Conservation (phyloP, 805 yeast species). For the Suhomyces faveliae region DNA sequence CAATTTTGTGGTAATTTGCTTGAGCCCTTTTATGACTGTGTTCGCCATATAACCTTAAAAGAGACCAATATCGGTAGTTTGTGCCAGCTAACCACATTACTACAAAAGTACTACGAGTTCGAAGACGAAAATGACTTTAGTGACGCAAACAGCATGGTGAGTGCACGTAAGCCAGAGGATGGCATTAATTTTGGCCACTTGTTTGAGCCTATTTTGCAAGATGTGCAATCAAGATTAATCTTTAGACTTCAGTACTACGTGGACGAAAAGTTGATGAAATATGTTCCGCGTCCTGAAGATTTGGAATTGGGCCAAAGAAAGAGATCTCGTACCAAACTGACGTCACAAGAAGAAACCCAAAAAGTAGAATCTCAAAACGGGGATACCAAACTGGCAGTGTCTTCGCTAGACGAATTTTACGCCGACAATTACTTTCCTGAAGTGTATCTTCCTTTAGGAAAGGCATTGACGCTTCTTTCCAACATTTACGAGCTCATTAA, state of each 20-base stretch:
- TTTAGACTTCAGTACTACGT: conserved; percentile 75
- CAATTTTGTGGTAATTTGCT: conserved; percentile 62
- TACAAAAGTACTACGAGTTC: conserved; percentile 65
- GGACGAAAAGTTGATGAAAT: conserved; percentile 64
- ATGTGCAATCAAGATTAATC: conserved; percentile 75
- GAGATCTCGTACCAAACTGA: conserved; percentile 1
- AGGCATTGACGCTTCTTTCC: conserved; percentile 66
- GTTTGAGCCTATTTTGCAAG: conserved; percentile 70
- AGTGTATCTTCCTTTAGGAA: conserved; percentile 70
- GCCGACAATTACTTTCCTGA: conserved; percentile 39
- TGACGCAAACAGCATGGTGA: not conserved
- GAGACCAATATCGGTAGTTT: conserved; percentile 67
- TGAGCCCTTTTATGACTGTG: conserved; percentile 74
- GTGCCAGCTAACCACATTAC: conserved; percentile 71
- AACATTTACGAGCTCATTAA: conserved; percentile 79
- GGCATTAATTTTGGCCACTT: conserved; percentile 53
- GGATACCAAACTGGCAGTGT: not conserved
- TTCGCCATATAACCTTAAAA: conserved; percentile 64
- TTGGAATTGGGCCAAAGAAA: conserved; percentile 50
- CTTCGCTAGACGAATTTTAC: conserved; percentile 31
- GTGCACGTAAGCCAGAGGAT: conserved; percentile 16
- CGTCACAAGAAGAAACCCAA: conserved; percentile 1
- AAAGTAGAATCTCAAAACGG: not conserved
- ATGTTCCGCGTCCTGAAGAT: conserved; percentile 67
- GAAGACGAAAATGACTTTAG: conserved; percentile 37